Evolutionary conservation across 495 filamentous ascomycete genomes (phyloP).

Genomic region (Hypoxylon cercidicola): DNA sequence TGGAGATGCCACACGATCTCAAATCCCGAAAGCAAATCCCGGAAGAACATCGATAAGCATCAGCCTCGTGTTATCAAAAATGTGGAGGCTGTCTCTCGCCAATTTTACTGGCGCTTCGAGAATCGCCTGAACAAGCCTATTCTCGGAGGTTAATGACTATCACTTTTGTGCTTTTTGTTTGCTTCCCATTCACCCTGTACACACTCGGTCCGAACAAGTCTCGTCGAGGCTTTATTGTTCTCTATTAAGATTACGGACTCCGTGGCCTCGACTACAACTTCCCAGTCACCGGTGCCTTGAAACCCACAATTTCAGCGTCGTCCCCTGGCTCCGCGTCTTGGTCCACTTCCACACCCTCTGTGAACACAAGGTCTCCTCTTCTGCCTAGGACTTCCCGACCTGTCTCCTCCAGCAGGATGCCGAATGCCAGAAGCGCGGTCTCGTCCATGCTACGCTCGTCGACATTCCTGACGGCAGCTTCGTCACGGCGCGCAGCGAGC

Average conservation of each 20-base stretch:
- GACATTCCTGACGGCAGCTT: constrained; percentile 46
- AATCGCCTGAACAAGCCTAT: not conserved
- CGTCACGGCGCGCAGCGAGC: constrained; percentile 44
- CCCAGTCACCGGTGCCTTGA: constrained; percentile 26
- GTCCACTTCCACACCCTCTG: constrained; percentile 64
- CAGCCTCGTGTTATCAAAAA: constrained; percentile 36
- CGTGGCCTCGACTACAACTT: constrained; percentile 13
- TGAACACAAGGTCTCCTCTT: constrained; percentile 78
- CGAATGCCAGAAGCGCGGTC: constrained; percentile 82
- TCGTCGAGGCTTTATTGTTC: constrained; percentile 12
- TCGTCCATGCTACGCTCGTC: constrained; percentile 82
- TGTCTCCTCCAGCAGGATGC: constrained; percentile 84
- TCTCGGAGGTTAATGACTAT: constrained; percentile 3
- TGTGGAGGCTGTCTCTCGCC: constrained; percentile 13
- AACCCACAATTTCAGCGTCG: constrained; percentile 25
- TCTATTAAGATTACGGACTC: constrained; percentile 30
- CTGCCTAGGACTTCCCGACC: constrained; percentile 69
- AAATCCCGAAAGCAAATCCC: constrained; percentile 32
- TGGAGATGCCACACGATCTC: constrained; percentile 13
- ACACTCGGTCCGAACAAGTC: not conserved
- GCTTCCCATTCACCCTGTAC: not conserved
- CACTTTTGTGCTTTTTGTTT: not conserved
- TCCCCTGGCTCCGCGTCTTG: constrained; percentile 28
- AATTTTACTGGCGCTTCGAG: constrained; percentile 4
- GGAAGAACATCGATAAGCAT: constrained; percentile 8